These are phyloP conservation scores for Corylus heterophylla DNA, from an alignment of 306 rosid genomes.

Conservation along the genomic window DNA sequence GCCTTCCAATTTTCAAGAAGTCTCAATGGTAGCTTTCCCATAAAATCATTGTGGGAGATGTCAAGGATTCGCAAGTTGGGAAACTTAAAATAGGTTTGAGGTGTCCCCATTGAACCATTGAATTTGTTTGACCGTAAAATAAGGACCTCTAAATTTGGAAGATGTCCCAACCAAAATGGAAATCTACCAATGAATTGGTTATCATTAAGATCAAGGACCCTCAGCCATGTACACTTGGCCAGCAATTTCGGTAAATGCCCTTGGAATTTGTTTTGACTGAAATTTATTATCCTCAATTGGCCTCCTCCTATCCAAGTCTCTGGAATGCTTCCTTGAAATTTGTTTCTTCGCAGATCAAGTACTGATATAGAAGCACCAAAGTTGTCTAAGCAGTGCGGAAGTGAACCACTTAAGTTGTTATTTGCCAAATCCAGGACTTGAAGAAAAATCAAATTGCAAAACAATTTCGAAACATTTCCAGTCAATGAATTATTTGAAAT, in stretches of 20 bases:
- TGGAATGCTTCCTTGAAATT: background rate
- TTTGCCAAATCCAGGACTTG: background rate
- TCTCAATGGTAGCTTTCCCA: background rate
- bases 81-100: background rate
- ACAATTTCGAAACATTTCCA: background rate
- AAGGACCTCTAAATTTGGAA: background rate
- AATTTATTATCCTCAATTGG: background rate
- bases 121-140: background rate
- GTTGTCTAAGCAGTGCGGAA: background rate
- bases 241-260: background rate
- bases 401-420: background rate
- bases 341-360: background rate
- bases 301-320: background rate
- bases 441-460: background rate
- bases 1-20: background rate
- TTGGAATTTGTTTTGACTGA: background rate
- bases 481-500: background rate
- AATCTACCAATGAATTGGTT: background rate
- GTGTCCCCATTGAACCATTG: background rate
- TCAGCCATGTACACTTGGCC: background rate
- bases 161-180: background rate
- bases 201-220: background rate
- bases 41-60: background rate
- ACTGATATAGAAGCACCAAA: background rate
- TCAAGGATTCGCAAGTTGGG: background rate